Base-by-base conservation (phyloP, 1,284 basidiomycete genomes). In the Leucocoprinus gongylophorus region DNA sequence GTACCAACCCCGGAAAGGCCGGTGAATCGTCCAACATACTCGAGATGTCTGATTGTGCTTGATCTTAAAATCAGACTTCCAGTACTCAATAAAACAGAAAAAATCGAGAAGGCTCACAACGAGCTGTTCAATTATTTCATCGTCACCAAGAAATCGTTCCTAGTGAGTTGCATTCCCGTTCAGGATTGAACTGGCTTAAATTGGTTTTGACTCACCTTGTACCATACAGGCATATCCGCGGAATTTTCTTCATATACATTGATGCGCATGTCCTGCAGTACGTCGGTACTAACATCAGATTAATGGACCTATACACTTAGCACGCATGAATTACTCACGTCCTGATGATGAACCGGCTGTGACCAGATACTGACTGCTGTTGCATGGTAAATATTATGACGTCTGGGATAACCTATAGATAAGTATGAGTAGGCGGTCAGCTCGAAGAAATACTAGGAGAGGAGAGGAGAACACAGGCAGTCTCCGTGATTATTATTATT, bases 1-100 rank as follows among this genome's bases (percentile, higher is more conserved):
- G 64, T 89, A 89, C 87, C 87, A 90, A 21, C 87, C 87, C 32
- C 83, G 78, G 56, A 80, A 78, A 2, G 87, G 87, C 7, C 81
- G 77, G 61, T 88, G 87, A 23, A 88, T 79, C 18, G 77, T 79
- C 87, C 87, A 90, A 51, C 77, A 74, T 5, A 87, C 65, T 0
- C 74, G 76, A 18, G 76, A 79, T 3, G 78, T 82, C 28, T 78
- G 73, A 44, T 83, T 84, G 55, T 88, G 80, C 84, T 87, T 21
- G 20, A 32, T 9, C 15, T 4, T 17, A 18, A 29, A 26, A 18
- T 40, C 9, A 28, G 15, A 38, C 7, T 18, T 8, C 12, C 13
- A 3, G 29, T 20, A 7, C 18, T 10, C 13, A n/a, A 2, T 18
- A 23, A n/a, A 37, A 8, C 8, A 17, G 18, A 13, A n/a, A 15